phyloP scores from a whole-genome alignment of 2,329 filamentous ascomycete species.

The Aspergillus sp. region DNA sequence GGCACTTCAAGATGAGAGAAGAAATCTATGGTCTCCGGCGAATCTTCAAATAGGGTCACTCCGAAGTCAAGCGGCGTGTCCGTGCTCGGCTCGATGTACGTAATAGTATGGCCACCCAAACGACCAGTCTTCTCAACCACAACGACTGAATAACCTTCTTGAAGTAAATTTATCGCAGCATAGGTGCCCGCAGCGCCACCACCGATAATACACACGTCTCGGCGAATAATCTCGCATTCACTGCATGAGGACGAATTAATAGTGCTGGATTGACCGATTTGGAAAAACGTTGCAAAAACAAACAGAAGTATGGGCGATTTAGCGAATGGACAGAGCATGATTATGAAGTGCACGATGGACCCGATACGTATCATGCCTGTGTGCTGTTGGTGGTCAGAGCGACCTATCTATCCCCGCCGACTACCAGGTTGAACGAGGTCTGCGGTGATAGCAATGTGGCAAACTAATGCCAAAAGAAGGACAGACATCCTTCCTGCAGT shows the following conservation, averaged over 20 bases:
- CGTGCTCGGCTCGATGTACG: conserved; percentile 26
- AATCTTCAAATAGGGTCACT: conserved; percentile 29
- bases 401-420: no score
- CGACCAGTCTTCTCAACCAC: conserved; percentile 29
- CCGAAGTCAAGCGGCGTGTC: conserved; percentile 31
- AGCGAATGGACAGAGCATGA: not conserved
- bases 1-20: conserved; percentile 28
- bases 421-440: no score
- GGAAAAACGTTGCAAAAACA: not conserved
- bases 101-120: conserved; percentile 33
- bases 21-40: conserved; percentile 21
- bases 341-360: no score
- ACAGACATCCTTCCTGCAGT: no score
- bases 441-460: no score
- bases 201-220: conserved; percentile 34
- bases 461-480: no score
- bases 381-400: no score
- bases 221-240: conserved; percentile 13
- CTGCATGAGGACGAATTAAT: not conserved
- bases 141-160: conserved; percentile 27
- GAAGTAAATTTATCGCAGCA: conserved; percentile 30
- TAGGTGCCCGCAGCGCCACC: conserved; percentile 34
- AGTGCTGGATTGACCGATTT: not conserved
- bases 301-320: not conserved
- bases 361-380: no score